Conservation (phyloP, 2,329 filamentous ascomycete species). For the Neonectria faginata region DNA sequence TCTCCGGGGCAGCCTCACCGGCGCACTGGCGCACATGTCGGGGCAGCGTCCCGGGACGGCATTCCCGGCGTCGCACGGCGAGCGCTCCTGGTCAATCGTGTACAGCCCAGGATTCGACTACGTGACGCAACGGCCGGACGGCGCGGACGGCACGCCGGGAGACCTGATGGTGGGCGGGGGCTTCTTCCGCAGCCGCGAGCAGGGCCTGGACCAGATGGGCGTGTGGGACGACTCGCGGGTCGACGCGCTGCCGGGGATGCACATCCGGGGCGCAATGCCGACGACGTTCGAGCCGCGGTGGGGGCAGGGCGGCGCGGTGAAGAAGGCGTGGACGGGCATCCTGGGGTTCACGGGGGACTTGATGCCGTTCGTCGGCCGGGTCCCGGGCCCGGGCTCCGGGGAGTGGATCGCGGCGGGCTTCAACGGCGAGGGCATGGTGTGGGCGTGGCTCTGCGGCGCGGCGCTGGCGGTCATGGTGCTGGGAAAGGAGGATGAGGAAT, state of each 20-base stretch:
- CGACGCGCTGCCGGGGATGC: constrained; percentile 54
- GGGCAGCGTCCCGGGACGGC: constrained; percentile 57
- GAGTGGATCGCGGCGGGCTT: constrained; percentile 67
- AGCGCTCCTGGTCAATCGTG: constrained; percentile 63
- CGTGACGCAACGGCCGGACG: constrained; percentile 59
- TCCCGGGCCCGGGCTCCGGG: constrained; percentile 51
- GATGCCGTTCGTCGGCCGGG: constrained; percentile 63
- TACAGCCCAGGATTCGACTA: constrained; percentile 64
- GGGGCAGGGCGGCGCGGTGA: constrained; percentile 49
- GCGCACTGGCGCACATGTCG: constrained; percentile 62
- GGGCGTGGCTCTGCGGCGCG: constrained; percentile 63
- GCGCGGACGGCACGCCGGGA: constrained; percentile 46
- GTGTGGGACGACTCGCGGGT: constrained; percentile 58
- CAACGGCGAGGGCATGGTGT: constrained; percentile 65
- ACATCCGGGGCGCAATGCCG: constrained; percentile 57
- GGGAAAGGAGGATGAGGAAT: constrained; percentile 50
- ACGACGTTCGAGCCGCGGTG: constrained; percentile 55
- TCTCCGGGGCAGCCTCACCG: constrained; percentile 58
- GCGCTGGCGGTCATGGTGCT: constrained; percentile 61
- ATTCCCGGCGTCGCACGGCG: constrained; percentile 48
- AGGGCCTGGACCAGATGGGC: constrained; percentile 61
- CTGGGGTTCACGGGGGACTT: constrained; percentile 61
- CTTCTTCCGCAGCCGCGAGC: constrained; percentile 55
- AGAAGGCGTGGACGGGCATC: constrained; percentile 62
- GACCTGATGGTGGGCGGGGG: constrained; percentile 69